phyloP scores from a whole-genome alignment of 148 eudicot species.

The Rhododendron griersonianum region DNA sequence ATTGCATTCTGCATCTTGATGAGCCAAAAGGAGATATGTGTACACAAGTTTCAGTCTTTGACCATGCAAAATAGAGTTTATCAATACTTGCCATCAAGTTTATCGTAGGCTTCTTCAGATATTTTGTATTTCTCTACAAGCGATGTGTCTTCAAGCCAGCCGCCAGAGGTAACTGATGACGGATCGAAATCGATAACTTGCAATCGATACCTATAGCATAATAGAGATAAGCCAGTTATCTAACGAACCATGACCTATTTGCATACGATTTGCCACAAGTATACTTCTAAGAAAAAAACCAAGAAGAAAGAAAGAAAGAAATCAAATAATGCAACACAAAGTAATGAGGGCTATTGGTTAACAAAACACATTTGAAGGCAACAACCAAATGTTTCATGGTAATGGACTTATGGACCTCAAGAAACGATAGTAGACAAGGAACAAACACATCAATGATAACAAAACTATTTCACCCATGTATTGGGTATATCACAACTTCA shows the following conservation, averaged over 20 bases:
- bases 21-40: slow-evolving; percentile 2
- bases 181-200: slow-evolving; percentile 92
- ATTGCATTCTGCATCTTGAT: not conserved
- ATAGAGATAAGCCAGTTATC: slow-evolving; percentile 1
- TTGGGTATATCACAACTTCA: not conserved
- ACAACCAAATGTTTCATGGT: not conserved
- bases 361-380: not conserved
- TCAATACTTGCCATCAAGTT: slow-evolving; percentile 58
- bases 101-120: slow-evolving; percentile 79
- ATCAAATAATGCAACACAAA: too few species aligned
- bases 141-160: slow-evolving; percentile 95
- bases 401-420: not conserved
- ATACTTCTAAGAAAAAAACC: too few species aligned
- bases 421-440: not conserved
- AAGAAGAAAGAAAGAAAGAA: not conserved
- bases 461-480: not conserved
- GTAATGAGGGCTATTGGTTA: not conserved
- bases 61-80: slow-evolving; percentile 2
- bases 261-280: not conserved
- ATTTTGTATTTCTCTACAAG: slow-evolving; percentile 85
- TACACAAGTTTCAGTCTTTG: not conserved
- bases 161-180: slow-evolving; percentile 85
- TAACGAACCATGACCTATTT: not conserved
- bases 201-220: slow-evolving; percentile 53
- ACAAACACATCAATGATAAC: not conserved